These are phyloP conservation scores for Penicillium taxi DNA, from an alignment of 495 filamentous ascomycete genomes.

Conservation along the genomic window DNA sequence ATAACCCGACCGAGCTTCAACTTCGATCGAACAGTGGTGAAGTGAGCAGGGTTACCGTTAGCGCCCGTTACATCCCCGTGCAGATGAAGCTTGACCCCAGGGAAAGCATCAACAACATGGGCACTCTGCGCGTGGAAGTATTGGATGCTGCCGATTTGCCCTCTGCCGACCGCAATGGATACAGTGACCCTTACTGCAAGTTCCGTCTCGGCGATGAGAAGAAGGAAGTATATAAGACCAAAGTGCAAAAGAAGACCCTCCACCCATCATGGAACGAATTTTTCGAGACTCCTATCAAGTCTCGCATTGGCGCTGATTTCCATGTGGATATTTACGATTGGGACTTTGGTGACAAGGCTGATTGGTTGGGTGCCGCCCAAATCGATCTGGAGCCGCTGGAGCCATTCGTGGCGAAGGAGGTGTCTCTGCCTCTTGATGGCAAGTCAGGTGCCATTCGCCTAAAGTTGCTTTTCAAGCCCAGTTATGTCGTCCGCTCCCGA, in stretches of 20 bases:
- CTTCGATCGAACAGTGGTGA: constrained; percentile 69
- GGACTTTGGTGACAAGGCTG: constrained; percentile 88
- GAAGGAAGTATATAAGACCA: constrained; percentile 83
- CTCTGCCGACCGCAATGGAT: constrained; percentile 88
- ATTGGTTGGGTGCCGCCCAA: constrained; percentile 68
- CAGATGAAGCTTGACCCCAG: constrained; percentile 88
- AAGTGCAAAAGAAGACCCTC: constrained; percentile 92
- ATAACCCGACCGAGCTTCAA: constrained; percentile 76
- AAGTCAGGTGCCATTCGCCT: constrained; percentile 80
- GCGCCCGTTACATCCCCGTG: constrained; percentile 87
- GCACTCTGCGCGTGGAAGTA: constrained; percentile 83
- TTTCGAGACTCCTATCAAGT: constrained; percentile 77
- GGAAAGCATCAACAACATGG: constrained; percentile 98
- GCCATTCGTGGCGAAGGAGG: constrained; percentile 68
- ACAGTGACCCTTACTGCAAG: constrained; percentile 93
- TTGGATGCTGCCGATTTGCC: constrained; percentile 82
- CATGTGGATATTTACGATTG: constrained; percentile 83
- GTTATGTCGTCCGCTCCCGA: constrained; percentile 79
- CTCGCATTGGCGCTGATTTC: constrained; percentile 79
- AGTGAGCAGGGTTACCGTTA: constrained; percentile 75
- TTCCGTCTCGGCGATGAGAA: constrained; percentile 81
- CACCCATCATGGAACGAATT: constrained; percentile 93
- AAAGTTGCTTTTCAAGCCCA: constrained; percentile 85
- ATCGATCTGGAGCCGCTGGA: constrained; percentile 79
- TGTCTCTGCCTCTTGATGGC: constrained; percentile 71